Evolutionary conservation across 2,329 filamentous ascomycete genomes (phyloP).

Genomic region (Fusarium sp.): DNA sequence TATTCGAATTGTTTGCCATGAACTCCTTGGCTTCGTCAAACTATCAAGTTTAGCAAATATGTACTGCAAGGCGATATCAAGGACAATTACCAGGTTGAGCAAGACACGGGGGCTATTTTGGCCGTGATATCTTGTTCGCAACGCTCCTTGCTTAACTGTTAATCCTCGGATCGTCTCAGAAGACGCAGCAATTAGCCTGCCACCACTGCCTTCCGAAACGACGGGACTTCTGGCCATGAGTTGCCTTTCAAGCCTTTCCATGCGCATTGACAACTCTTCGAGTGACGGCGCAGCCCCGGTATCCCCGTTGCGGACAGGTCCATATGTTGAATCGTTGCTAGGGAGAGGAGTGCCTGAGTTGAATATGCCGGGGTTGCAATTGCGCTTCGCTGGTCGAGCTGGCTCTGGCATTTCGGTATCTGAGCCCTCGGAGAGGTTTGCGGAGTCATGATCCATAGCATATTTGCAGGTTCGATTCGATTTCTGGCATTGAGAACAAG

Average conservation of each 20-base stretch:
- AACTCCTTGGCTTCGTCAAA: slow-evolving; percentile 64
- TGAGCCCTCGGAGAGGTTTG: slow-evolving; percentile 59
- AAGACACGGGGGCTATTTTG: slow-evolving; percentile 62
- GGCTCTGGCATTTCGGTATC: slow-evolving; percentile 49
- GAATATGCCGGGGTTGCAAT: slow-evolving; percentile 42
- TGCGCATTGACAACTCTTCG: slow-evolving; percentile 58
- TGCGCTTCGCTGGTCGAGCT: slow-evolving; percentile 51
- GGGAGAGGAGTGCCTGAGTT: slow-evolving; percentile 29
- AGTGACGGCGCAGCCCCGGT: slow-evolving; percentile 46
- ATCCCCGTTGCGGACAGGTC: slow-evolving; percentile 46
- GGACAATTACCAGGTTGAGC: slow-evolving; percentile 58
- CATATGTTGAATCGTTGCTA: slow-evolving; percentile 37
- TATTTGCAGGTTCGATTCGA: slow-evolving; percentile 63
- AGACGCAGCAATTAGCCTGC: slow-evolving; percentile 47
- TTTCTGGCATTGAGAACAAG: slow-evolving; percentile 66
- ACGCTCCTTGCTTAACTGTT: slow-evolving; percentile 56
- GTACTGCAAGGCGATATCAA: not conserved
- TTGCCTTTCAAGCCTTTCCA: slow-evolving; percentile 63
- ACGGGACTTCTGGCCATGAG: slow-evolving; percentile 54
- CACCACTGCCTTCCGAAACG: slow-evolving; percentile 47
- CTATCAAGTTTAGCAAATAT: slow-evolving; percentile 42
- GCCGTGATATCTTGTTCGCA: slow-evolving; percentile 60
- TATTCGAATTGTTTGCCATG: slow-evolving; percentile 52
- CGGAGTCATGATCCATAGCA: slow-evolving; percentile 57
- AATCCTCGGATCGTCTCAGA: slow-evolving; percentile 59